Percentiles rank a stretch among this genome's conserved stretches.
Conservation (phyloP, 306 rosid species). For the Gillenia trifoliata region DNA sequence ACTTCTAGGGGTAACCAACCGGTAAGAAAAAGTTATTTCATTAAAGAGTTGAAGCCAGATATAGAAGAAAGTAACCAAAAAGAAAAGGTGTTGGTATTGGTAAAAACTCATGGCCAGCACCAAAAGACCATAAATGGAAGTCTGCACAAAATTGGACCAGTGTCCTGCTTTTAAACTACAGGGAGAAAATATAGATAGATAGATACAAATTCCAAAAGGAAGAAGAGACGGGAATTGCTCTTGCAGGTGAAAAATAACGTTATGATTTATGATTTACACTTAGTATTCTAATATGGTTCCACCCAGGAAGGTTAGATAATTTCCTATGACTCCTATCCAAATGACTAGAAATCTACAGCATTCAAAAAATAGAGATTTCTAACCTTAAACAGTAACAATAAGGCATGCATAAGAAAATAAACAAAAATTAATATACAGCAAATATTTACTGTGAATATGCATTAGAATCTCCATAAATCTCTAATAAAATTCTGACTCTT, state of each 20-base stretch:
- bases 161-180: not conserved
- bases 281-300: too few relatives aligned
- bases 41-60: not conserved
- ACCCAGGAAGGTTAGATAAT: not conserved
- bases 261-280: not conserved
- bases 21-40: not conserved
- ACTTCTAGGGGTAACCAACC: not conserved
- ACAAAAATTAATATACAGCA: not conserved
- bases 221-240: not conserved
- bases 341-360: not conserved
- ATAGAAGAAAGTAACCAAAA: not conserved
- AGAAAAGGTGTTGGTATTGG: not conserved
- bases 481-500: constrained; percentile 33
- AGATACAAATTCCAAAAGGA: not conserved
- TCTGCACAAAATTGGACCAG: not conserved
- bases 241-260: not conserved
- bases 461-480: not conserved
- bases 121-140: not conserved
- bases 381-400: not conserved
- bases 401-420: not conserved
- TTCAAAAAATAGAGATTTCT: not conserved
- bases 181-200: not conserved
- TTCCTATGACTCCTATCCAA: not conserved
- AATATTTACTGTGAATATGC: not conserved
- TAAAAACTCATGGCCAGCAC: not conserved